These are phyloP conservation scores for Alnus glutinosa DNA, from an alignment of 306 rosid species.

Conservation along the genomic window DNA sequence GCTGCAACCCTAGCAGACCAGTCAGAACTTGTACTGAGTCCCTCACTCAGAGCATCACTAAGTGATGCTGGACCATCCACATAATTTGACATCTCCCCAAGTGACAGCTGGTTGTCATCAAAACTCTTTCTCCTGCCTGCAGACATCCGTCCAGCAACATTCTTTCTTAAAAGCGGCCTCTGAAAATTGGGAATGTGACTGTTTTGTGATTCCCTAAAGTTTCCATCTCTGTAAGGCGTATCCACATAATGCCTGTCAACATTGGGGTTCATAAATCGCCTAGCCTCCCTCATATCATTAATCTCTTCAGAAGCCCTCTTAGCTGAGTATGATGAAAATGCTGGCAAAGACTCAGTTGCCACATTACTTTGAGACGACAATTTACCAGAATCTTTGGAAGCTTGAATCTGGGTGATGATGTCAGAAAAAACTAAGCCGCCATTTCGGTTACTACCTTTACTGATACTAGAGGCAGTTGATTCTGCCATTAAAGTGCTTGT, in stretches of 20 bases:
- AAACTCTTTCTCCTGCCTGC: constrained; percentile 88
- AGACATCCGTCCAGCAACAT: constrained; percentile 71
- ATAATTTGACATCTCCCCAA: constrained; percentile 73
- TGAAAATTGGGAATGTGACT: constrained; percentile 89
- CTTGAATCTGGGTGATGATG: constrained; percentile 93
- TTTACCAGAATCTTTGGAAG: constrained; percentile 82
- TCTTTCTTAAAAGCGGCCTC: constrained; percentile 90
- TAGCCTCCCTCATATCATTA: constrained; percentile 62
- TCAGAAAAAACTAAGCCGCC: constrained; percentile 90
- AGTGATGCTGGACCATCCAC: constrained; percentile 81
- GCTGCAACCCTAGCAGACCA: constrained; percentile 98
- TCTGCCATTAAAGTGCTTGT: constrained; percentile 57
- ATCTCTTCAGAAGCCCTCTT: constrained; percentile 68
- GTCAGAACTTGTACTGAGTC: constrained; percentile 89
- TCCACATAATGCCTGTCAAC: constrained; percentile 70
- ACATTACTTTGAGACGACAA: constrained; percentile 51
- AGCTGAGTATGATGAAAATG: constrained; percentile 58
- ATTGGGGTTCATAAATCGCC: constrained; percentile 59
- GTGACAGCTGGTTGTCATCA: constrained; percentile 79
- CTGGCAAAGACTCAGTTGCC: constrained; percentile 51
- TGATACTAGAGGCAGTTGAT: constrained; percentile 56
- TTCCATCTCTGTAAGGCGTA: constrained; percentile 63
- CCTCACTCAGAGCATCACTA: constrained; percentile 86
- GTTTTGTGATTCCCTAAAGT: constrained; percentile 69
- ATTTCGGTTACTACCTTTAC: constrained; percentile 70